Percentiles rank a stretch among this genome's conserved stretches.
phyloP scores from a whole-genome alignment of 306 rosid species.

The Corylus heterophylla region DNA sequence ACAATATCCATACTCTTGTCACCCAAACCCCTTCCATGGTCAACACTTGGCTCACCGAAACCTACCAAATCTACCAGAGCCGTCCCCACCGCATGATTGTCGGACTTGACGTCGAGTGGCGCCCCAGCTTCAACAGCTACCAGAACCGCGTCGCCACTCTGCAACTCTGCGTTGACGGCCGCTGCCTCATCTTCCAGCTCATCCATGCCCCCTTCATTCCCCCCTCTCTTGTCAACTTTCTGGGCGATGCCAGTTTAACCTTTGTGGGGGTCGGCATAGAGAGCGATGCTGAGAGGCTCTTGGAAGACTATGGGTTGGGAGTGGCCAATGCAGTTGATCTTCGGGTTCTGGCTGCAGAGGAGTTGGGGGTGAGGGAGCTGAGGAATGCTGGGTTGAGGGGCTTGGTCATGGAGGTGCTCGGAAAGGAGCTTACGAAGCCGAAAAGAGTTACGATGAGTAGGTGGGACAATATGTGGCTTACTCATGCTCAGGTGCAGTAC shows the following conservation, averaged over 20 bases:
- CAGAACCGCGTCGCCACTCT: constrained; percentile 35
- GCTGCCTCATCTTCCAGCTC: constrained; percentile 42
- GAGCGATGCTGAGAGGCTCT: constrained; percentile 36
- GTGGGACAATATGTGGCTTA: constrained; percentile 53
- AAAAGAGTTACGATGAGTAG: constrained; percentile 43
- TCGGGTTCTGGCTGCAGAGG: constrained; percentile 20
- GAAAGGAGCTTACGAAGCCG: constrained; percentile 45
- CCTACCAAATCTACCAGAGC: constrained; percentile 8
- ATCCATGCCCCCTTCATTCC: constrained; percentile 31
- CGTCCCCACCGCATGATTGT: constrained; percentile 28
- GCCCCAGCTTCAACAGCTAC: constrained; percentile 28
- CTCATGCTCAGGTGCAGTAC: constrained; percentile 41
- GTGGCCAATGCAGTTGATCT: constrained; percentile 39
- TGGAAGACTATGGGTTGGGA: constrained; percentile 28
- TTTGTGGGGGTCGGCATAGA: constrained; percentile 53
- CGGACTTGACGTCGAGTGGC: constrained; percentile 57
- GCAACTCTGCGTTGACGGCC: constrained; percentile 44
- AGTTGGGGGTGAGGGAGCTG: constrained; percentile 9
- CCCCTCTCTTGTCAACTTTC: constrained; percentile 29
- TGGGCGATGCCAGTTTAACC: neutral
- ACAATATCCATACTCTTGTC: constrained; percentile 29
- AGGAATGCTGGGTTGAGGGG: constrained; percentile 42
- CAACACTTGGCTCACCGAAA: constrained; percentile 34
- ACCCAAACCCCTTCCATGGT: constrained; percentile 30
- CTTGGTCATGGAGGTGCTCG: constrained; percentile 33